Evolutionary conservation across 1,139 yeast genomes (phyloP).

Genomic region (Groenewaldozyma sp.): DNA sequence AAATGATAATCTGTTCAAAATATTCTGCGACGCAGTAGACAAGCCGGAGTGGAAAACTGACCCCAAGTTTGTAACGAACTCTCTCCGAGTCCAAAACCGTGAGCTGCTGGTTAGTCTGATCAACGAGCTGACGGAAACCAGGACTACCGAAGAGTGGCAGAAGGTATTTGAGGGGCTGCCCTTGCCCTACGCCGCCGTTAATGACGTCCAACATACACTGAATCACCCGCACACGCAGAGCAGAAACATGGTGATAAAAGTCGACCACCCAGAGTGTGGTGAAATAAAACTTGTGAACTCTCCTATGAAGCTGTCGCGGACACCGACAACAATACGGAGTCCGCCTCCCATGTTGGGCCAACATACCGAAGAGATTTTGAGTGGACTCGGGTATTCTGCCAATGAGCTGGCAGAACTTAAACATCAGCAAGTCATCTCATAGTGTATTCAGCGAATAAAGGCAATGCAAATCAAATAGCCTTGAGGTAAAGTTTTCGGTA

Average conservation of each 20-base stretch:
- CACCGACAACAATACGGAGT: conserved; percentile 30
- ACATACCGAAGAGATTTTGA: conserved; percentile 26
- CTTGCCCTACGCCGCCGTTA: conserved; percentile 36
- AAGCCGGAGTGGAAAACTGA: conserved; percentile 33
- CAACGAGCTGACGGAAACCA: conserved; percentile 21
- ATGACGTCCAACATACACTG: conserved; percentile 32
- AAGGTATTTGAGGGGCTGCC: conserved; percentile 26
- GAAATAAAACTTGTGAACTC: conserved; percentile 30
- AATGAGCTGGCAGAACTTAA: conserved; percentile 17
- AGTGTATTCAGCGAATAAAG: no score
- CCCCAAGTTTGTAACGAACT: conserved; percentile 29
- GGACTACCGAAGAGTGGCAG: conserved; percentile 32
- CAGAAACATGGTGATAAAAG: conserved; percentile 31
- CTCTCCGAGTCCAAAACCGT: conserved; percentile 31
- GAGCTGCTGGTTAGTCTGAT: conserved; percentile 29
- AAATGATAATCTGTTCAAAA: conserved; percentile 31
- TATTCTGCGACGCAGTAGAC: conserved; percentile 29
- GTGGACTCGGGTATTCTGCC: conserved; percentile 19
- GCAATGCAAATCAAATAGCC: neutral
- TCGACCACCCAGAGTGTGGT: conserved; percentile 31
- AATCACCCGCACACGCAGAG: conserved; percentile 32
- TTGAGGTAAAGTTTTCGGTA: conserved; percentile 10
- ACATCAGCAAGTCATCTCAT: conserved; percentile 24
- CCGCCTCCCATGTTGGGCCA: conserved; percentile 36
- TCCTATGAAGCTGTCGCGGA: conserved; percentile 34